phyloP scores from a whole-genome alignment of 331 rosid species.

The Telfairia occidentalis region DNA sequence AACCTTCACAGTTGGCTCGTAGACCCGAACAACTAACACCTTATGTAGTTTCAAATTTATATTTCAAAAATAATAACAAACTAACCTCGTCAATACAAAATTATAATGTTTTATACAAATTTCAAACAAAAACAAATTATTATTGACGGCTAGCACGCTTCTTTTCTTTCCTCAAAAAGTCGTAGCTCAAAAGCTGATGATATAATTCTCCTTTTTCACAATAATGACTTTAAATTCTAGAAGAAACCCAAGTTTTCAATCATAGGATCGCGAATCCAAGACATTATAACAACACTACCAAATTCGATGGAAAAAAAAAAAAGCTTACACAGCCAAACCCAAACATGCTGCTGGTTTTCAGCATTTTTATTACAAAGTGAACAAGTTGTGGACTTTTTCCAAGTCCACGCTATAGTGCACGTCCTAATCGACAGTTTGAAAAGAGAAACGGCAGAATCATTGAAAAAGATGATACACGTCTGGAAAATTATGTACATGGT shows the following conservation, averaged over 20 bases:
- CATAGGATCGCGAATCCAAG: background rate
- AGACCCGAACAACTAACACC: too few species aligned
- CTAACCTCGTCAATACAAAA: too few species aligned
- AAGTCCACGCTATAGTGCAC: background rate
- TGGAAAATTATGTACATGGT: background rate
- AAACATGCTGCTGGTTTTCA: background rate
- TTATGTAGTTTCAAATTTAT: too few species aligned
- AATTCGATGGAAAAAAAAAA: background rate
- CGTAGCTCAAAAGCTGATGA: background rate
- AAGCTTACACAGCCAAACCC: background rate
- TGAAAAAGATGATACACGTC: conserved; percentile 2
- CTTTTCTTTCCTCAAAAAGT: background rate
- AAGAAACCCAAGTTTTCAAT: background rate
- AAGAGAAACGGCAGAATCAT: conserved; percentile 5
- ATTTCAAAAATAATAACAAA: too few species aligned
- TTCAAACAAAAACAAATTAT: too few species aligned
- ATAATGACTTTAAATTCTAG: background rate
- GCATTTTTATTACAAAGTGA: background rate
- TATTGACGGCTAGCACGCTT: background rate
- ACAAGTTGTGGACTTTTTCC: background rate
- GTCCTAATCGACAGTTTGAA: background rate
- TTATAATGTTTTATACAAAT: too few species aligned
- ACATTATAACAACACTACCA: background rate
- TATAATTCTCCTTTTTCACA: background rate
- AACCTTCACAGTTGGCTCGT: too few species aligned